Evolutionary conservation across 176 grass and related monocot genomes (phyloP), one percentile per base, ranked within the genome.

Genomic region (Oryza coarctata): DNA sequence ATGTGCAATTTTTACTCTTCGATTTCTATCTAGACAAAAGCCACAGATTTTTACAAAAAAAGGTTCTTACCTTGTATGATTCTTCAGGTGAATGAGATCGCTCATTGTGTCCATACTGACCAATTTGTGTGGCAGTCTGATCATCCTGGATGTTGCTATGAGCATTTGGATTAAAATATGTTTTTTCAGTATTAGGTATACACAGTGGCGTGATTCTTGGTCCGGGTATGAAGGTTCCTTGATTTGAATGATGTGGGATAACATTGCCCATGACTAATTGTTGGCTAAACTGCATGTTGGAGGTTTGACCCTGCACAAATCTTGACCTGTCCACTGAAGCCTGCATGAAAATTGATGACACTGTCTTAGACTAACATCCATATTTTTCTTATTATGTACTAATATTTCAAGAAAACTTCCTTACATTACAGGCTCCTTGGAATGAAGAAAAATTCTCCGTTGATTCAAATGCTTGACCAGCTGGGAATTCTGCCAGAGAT

Each of bases 341-440:
- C 88, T 90, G 88, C 30, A 31, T 22, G 60, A 63, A 78, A 60
- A 82, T 82, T 66, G n/a, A 39, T 73, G 25, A 50, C 14, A 86
- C 2, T 5, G n/a, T 68, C 12, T 90, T 86, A 90, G 22, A 68
- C 36, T 63, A 23, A 66, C 23, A 34, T 60, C 0, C 73, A 27
- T 63, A 82, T 41, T 6, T 50, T 34, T 5, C 11, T 22, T 32
- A 60, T 60, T 33, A 25, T 22, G 25, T 62, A 68, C 35, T 28
- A 12, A 18, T 57, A 7, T 67, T 62, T 70, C 13, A 55, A 86
- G 10, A 6, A 38, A 38, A 68, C 52, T 2, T 86, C 31, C 74
- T 83, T 83, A 86, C 83, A 90, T 90, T 38, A 63, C 3, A 83
- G 28, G 67, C 14, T 79, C 18, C 61, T 27, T 38, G 5, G 74